Evolutionary conservation across 257 asterid species (phyloP).

Genomic region (Schizonepeta tenuifolia): DNA sequence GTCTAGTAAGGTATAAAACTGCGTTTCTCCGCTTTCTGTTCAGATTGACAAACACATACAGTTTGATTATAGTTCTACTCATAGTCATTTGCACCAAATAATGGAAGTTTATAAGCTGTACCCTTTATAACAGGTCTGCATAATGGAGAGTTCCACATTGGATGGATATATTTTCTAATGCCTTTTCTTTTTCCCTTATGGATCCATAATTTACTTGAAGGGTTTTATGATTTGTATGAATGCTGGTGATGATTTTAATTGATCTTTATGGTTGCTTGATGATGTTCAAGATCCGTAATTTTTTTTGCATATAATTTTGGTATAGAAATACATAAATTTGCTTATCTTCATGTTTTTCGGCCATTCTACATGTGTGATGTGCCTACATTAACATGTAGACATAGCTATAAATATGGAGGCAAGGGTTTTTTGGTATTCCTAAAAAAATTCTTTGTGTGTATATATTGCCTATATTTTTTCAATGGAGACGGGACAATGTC

Average conservation of each 20-base stretch:
- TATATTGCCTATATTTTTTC: too few species aligned
- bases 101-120: slow-evolving; percentile 1
- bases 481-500: too few species aligned
- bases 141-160: not conserved
- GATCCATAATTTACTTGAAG: not conserved
- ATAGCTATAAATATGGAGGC: too few species aligned
- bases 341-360: not conserved
- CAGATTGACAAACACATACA: not conserved
- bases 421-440: too few species aligned
- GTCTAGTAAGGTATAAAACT: slow-evolving; percentile 24
- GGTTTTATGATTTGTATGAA: too few species aligned
- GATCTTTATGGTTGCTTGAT: not conserved
- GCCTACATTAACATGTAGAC: too few species aligned
- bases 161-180: slow-evolving; percentile 17
- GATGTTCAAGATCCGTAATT: not conserved
- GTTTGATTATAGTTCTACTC: slow-evolving; percentile 21
- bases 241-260: not conserved
- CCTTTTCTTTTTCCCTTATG: not conserved
- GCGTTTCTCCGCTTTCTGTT: slow-evolving; percentile 24
- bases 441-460: too few species aligned
- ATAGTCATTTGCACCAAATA: not conserved
- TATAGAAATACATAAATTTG: not conserved
- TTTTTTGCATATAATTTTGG: slow-evolving; percentile 1
- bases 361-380: too few species aligned
- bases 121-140: not conserved